Conservation (phyloP, 306 rosid genomes). For the Morella rubra region DNA sequence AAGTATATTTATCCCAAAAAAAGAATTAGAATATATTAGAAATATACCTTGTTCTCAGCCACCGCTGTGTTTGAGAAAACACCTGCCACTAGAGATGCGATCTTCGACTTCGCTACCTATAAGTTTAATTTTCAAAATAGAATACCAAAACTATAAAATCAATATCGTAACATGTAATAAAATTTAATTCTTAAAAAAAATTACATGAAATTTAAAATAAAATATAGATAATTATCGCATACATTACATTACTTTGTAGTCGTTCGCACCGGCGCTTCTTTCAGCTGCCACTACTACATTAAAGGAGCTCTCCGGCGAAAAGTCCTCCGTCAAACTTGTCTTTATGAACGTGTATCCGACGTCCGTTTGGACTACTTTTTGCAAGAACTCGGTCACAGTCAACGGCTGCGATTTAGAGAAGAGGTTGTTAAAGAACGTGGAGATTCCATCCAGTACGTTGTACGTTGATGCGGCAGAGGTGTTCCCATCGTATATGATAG, state of each 20-base stretch:
- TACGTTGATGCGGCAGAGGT: slow-evolving; percentile 43
- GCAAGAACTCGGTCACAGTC: slow-evolving; percentile 61
- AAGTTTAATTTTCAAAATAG: slow-evolving; percentile 14
- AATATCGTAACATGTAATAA: not conserved
- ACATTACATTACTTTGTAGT: slow-evolving; percentile 99
- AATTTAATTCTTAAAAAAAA: not conserved
- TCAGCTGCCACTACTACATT: slow-evolving; percentile 80
- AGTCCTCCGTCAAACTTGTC: slow-evolving; percentile 79
- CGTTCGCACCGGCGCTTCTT: slow-evolving; percentile 62
- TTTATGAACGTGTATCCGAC: slow-evolving; percentile 78
- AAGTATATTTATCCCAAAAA: too few species aligned
- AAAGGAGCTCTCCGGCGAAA: slow-evolving; percentile 64
- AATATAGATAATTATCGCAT: slow-evolving; percentile 58
- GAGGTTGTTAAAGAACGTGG: slow-evolving; percentile 75
- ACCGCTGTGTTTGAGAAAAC: slow-evolving; percentile 89
- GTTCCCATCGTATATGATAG: slow-evolving; percentile 63
- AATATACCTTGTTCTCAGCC: slow-evolving; percentile 87
- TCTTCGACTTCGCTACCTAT: slow-evolving; percentile 77
- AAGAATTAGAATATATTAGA: not conserved
- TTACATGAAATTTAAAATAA: slow-evolving; percentile 13
- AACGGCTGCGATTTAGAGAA: slow-evolving; percentile 65
- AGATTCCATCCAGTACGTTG: slow-evolving; percentile 87
- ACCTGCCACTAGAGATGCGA: slow-evolving; percentile 79
- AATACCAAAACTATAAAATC: not conserved
- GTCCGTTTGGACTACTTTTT: slow-evolving; percentile 68